phyloP scores from a whole-genome alignment of 768 basidiomycete species.

The Leccinellum albellum region DNA sequence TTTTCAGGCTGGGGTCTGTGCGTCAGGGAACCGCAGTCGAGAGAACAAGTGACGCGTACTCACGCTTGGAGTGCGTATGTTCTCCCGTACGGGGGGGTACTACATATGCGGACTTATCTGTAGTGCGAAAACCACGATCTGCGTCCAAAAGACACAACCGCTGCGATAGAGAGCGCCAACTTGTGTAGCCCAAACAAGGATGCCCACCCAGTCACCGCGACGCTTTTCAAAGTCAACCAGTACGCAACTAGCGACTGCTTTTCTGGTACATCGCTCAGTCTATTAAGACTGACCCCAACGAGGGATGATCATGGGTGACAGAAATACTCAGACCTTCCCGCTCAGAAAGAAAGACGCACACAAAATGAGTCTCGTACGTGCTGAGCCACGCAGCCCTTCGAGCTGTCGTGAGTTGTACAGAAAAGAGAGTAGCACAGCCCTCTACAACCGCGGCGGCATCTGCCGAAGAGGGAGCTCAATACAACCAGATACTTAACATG shows the following conservation, averaged over 20 bases:
- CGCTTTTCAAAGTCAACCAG: slow-evolving; percentile 25
- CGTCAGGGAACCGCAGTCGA: not conserved
- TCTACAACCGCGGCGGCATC: not conserved
- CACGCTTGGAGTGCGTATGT: not conserved
- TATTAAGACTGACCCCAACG: slow-evolving; percentile 23
- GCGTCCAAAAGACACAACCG: slow-evolving; percentile 12
- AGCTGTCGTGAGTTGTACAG: slow-evolving; percentile 15
- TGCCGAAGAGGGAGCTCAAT: too few relatives aligned
- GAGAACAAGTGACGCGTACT: not conserved
- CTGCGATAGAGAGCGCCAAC: slow-evolving; percentile 21
- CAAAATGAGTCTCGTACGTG: slow-evolving; percentile 19
- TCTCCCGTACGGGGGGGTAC: not conserved
- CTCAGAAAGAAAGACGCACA: slow-evolving; percentile 25
- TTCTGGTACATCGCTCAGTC: slow-evolving; percentile 30
- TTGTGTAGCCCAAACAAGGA: not conserved
- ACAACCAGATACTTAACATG: too few relatives aligned
- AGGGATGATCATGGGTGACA: slow-evolving; percentile 30
- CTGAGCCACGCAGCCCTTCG: slow-evolving; percentile 30
- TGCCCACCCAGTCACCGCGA: slow-evolving; percentile 25
- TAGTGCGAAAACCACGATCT: not conserved
- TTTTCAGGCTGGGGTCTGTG: not conserved
- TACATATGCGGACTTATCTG: not conserved
- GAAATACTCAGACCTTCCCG: slow-evolving; percentile 33
- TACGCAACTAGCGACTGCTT: slow-evolving; percentile 13
- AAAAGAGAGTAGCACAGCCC: not conserved